These are phyloP conservation scores for Mortierella antarctica DNA, from an alignment of 192 early-diverging fungal genomes.

Conservation along the genomic window DNA sequence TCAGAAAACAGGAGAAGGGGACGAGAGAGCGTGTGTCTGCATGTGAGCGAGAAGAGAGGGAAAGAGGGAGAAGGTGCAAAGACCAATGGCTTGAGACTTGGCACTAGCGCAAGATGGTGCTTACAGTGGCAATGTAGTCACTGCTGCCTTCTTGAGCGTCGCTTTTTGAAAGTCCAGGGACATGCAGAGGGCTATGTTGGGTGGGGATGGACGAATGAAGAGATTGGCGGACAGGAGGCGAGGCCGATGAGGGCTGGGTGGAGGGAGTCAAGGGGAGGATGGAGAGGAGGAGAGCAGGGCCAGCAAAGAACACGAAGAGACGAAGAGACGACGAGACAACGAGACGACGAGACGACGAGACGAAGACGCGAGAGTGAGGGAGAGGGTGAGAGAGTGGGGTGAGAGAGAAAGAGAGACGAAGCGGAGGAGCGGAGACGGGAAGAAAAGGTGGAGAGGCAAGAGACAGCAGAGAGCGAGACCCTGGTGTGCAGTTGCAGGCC, in stretches of 20 bases:
- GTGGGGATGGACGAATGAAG: not conserved
- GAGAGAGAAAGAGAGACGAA: not conserved
- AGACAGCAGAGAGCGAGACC: not conserved
- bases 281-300: no score
- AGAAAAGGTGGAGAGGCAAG: not conserved
- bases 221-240: not conserved
- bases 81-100: not conserved
- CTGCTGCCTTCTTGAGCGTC: conserved; percentile 42
- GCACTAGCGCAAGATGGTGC: not conserved
- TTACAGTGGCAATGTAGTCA: conserved; percentile 41
- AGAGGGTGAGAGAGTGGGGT: not conserved
- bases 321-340: no score
- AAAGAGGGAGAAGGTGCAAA: not conserved
- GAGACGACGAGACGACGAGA: no score
- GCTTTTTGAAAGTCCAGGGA: conserved; percentile 44
- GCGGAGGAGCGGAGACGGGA: not conserved
- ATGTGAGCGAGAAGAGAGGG: not conserved
- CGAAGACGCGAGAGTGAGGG: not conserved
- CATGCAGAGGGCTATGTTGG: not conserved
- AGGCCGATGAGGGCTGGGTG: not conserved
- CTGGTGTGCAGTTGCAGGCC: no score
- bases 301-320: no score
- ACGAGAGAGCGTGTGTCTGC: not conserved
- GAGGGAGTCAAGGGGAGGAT: not conserved
- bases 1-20: not conserved